phyloP scores from a whole-genome alignment of 2,329 filamentous ascomycete species.

The Claviceps maximensis region DNA sequence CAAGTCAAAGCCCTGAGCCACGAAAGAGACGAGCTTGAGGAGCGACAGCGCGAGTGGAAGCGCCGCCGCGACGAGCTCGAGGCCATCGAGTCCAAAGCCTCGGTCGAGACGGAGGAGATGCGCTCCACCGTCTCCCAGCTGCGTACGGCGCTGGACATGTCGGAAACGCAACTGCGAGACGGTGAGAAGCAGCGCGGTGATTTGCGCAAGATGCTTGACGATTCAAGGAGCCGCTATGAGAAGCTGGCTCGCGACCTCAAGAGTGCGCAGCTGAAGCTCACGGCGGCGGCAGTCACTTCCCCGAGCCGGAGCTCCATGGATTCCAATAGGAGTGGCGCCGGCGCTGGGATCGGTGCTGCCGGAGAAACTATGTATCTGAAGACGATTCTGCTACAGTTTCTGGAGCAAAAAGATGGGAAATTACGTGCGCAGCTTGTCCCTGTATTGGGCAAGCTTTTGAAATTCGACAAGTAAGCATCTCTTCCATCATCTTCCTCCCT shows the following conservation, averaged over 20 bases:
- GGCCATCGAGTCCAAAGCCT: conserved; percentile 50
- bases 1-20: conserved; percentile 56
- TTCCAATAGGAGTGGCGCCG: conserved; percentile 21
- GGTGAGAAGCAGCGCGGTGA: conserved; percentile 71
- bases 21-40: conserved; percentile 67
- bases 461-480: conserved; percentile 56
- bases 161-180: conserved; percentile 72
- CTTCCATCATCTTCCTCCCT: not conserved
- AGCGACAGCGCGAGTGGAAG: conserved; percentile 61
- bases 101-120: conserved; percentile 62
- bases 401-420: conserved; percentile 69
- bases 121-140: conserved; percentile 65
- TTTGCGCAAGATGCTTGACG: conserved; percentile 62
- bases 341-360: conserved; percentile 12
- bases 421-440: conserved; percentile 64
- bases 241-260: conserved; percentile 60
- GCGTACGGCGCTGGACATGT: conserved; percentile 70
- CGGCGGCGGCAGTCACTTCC: conserved; percentile 20
- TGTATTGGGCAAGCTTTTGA: conserved; percentile 61
- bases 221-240: conserved; percentile 63
- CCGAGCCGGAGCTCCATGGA: conserved; percentile 31
- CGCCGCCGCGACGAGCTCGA: conserved; percentile 65
- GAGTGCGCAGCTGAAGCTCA: conserved; percentile 34
- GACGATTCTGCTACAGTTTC: conserved; percentile 68
- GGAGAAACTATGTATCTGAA: conserved; percentile 57